phyloP scores from a whole-genome alignment of 306 rosid species.

The Pterocarpus santalinus region DNA sequence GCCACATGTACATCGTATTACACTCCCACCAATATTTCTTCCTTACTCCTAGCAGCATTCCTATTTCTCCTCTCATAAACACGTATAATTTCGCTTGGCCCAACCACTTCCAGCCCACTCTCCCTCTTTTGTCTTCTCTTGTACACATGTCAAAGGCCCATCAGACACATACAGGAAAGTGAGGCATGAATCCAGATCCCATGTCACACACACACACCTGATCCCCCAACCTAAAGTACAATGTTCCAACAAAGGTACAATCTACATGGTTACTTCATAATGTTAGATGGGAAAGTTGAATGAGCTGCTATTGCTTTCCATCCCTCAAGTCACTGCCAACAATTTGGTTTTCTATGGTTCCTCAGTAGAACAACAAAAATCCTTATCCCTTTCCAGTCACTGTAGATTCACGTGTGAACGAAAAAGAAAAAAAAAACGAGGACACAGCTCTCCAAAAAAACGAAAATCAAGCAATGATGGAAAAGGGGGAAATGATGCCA shows the following conservation, averaged over 20 bases:
- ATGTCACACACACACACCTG: too few species aligned
- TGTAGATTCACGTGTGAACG: background rate
- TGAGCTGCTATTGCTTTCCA: background rate
- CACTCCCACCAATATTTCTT: background rate
- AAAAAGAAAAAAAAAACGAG: constrained; percentile 3
- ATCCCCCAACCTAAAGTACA: too few species aligned
- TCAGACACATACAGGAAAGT: background rate
- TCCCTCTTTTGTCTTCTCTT: constrained; percentile 1
- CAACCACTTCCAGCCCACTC: background rate
- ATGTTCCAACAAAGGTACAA: too few species aligned
- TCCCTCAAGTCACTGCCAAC: background rate
- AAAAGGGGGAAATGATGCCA: too few species aligned
- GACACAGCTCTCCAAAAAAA: background rate
- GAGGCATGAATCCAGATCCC: too few species aligned
- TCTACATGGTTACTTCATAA: too few species aligned
- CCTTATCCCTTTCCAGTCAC: background rate
- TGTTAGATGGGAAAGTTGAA: background rate
- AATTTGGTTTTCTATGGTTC: constrained; percentile 6
- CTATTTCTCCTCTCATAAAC: background rate
- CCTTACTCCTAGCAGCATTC: background rate
- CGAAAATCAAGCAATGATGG: background rate
- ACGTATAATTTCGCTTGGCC: constrained; percentile 12
- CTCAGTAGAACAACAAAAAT: constrained; percentile 10
- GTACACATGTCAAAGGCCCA: constrained; percentile 1
- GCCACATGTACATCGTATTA: background rate